Evolutionary conservation across 345 rosid species (phyloP), one percentile per base, ranked within the genome.

Genomic region (Populus tremula): DNA sequence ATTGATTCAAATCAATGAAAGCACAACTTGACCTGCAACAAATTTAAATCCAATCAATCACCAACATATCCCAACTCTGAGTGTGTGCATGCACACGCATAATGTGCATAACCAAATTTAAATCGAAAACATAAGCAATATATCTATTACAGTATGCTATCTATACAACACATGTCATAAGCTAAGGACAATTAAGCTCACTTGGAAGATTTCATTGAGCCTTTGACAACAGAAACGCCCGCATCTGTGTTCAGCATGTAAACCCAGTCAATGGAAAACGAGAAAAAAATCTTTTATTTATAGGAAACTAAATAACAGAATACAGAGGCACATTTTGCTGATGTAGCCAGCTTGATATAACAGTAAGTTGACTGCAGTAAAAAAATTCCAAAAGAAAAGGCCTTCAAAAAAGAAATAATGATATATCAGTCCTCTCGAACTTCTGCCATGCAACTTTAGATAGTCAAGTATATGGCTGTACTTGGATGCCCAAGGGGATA

Each of bases 1-100:
- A 82, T 64, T 88, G 92, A 80, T 87, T 80, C 78, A 43, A n/a
- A 45, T 38, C 67, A 63, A 63, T 64, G 20, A 45, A 73, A 59
- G 82, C 74, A 77, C 72, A 50, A 27, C 53, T 81, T 50, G 82
- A 79, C 82, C 93, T 88, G 88, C 75, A 81, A 83, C 21, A 35
- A 23, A 14, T 29, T 74, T 66, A 67, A 59, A 17, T 38, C 53
- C 73, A 14, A 35, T 35, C 18, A 43, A 63, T 70, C 66, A 33
- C 45, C 61, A n/a, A 35, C 5, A 17, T 25, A 73, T 13, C 20
- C 31, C 27, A 61, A 36, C 18, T 27, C 2, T 72, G 10, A 36
- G 70, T 11, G 36, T 6, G 13, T 41, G 39, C 6, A 11, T 7
- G 13, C 47, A 9, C 4, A 5, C 2, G 8, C 59, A 25, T 10